Evolutionary conservation across 2,329 filamentous ascomycete species (phyloP).

Genomic region (Coniella lustricola): DNA sequence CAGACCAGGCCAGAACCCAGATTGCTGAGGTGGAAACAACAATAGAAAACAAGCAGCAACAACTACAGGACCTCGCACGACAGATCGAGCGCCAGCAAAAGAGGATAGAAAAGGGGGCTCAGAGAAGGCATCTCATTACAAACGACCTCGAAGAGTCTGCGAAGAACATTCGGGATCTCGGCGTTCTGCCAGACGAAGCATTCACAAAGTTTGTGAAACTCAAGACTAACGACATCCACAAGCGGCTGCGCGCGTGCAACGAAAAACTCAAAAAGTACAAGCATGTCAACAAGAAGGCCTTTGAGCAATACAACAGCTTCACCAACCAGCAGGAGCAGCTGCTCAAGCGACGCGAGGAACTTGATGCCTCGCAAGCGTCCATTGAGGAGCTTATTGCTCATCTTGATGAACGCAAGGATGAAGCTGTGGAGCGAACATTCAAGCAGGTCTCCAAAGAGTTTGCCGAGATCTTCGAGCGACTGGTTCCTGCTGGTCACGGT

Average conservation of each 20-base stretch:
- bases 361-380: constrained; percentile 76
- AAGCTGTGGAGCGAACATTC: constrained; percentile 97
- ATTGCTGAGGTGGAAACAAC: constrained; percentile 49
- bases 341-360: constrained; percentile 74
- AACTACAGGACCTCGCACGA: constrained; percentile 67
- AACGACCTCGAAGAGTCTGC: constrained; percentile 73
- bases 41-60: constrained; percentile 59
- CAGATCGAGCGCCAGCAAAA: constrained; percentile 82
- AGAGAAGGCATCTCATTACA: constrained; percentile 74
- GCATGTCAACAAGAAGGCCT: constrained; percentile 98
- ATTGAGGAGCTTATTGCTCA: constrained; percentile 91
- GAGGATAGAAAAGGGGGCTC: constrained; percentile 83
- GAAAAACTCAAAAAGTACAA: constrained; percentile 93
- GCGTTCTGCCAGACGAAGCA: constrained; percentile 87
- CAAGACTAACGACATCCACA: constrained; percentile 64
- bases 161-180: constrained; percentile 85
- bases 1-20: constrained; percentile 46
- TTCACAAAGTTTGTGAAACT: constrained; percentile 85
- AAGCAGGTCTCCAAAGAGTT: constrained; percentile 96
- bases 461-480: constrained; percentile 83
- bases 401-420: constrained; percentile 91
- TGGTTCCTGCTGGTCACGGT: constrained; percentile 89
- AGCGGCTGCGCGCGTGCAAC: constrained; percentile 80
- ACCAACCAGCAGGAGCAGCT: constrained; percentile 85
- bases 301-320: constrained; percentile 98